These are phyloP conservation scores for Anisodus acutangulus DNA, from an alignment of 257 asterid genomes.

Conservation along the genomic window DNA sequence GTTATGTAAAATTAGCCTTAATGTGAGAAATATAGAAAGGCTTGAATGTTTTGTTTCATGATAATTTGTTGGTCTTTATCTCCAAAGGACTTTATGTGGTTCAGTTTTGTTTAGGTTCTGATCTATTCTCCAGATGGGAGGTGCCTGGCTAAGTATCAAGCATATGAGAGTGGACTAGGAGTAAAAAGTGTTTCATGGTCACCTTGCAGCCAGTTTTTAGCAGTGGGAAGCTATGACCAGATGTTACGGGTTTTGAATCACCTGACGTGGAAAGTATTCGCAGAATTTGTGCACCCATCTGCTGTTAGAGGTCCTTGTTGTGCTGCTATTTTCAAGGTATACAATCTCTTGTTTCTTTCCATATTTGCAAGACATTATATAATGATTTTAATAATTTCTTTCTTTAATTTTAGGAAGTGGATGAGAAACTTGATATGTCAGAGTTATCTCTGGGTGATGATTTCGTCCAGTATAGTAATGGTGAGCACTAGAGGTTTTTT, in stretches of 20 bases:
- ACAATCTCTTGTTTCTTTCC: conserved; percentile 29
- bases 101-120: conserved; percentile 63
- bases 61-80: conserved; percentile 15
- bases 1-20: background rate
- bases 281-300: conserved; percentile 87
- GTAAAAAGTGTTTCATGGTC: conserved; percentile 97
- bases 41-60: background rate
- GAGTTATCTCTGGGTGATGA: conserved; percentile 77
- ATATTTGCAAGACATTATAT: conserved; percentile 21
- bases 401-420: conserved; percentile 74
- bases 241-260: conserved; percentile 95
- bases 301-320: conserved; percentile 88
- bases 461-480: conserved; percentile 59
- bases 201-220: conserved; percentile 93
- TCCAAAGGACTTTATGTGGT: conserved; percentile 28
- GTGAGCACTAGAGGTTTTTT: conserved; percentile 49
- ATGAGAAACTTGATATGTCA: conserved; percentile 90
- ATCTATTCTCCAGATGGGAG: conserved; percentile 97
- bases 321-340: conserved; percentile 92
- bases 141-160: conserved; percentile 93
- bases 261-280: conserved; percentile 99
- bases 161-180: conserved; percentile 96
- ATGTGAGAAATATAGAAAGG: background rate
- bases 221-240: conserved; percentile 98
- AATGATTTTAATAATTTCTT: conserved; percentile 21